These are phyloP conservation scores for Bothriochloa decipiens DNA, from an alignment of 176 grass and related monocot species.

Conservation along the genomic window DNA sequence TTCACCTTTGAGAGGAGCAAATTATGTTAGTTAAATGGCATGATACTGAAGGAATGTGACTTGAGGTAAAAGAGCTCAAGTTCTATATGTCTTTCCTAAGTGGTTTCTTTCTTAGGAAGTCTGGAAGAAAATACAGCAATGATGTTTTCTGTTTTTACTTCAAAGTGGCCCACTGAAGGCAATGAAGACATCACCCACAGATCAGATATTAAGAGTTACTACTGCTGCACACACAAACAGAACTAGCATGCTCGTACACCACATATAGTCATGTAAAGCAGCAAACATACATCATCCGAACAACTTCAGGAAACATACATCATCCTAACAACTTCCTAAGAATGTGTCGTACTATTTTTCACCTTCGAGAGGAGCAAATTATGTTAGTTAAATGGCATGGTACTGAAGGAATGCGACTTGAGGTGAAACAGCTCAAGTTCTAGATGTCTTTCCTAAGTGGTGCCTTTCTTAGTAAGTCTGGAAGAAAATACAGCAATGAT, in stretches of 20 bases:
- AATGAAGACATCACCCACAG: neutral
- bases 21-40: constrained; percentile 11
- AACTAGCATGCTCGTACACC: neutral
- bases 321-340: too few relatives aligned
- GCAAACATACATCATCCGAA: neutral
- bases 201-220: constrained; percentile 21
- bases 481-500: constrained; percentile 2
- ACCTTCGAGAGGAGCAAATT: neutral
- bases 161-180: neutral
- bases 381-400: constrained; percentile 14
- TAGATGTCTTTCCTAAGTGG: neutral
- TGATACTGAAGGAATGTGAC: neutral
- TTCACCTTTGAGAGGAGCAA: neutral
- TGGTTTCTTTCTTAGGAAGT: neutral
- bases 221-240: neutral
- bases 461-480: neutral
- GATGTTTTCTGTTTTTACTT: neutral
- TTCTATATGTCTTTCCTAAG: neutral
- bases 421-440: neutral
- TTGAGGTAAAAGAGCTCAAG: neutral
- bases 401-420: neutral
- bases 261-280: constrained; percentile 19
- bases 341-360: neutral
- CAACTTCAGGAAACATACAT: neutral
- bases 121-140: constrained; percentile 11